Evolutionary conservation across 129 eudicot genomes (phyloP).

Genomic region (Arctium lappa): DNA sequence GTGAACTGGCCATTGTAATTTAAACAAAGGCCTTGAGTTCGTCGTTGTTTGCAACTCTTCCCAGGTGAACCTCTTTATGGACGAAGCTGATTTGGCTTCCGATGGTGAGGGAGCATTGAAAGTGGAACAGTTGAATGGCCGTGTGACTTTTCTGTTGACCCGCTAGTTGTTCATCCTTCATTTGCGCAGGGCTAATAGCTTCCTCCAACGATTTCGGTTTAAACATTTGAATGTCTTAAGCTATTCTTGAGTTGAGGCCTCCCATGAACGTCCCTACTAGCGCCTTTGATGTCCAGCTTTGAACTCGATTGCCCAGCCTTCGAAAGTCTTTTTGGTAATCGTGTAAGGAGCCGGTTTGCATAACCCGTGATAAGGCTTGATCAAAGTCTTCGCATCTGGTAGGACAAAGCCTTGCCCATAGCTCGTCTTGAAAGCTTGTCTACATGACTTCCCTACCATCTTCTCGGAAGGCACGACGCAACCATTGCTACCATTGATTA

Average conservation of each 20-base stretch:
- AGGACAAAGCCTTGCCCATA: neutral
- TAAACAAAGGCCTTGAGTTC: neutral
- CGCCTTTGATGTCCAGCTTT: neutral
- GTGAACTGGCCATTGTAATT: neutral
- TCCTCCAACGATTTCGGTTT: neutral
- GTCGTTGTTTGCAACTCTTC: neutral
- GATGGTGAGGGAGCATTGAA: neutral
- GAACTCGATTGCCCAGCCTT: neutral
- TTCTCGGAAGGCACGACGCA: neutral
- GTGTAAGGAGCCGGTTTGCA: neutral
- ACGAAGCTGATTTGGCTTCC: neutral
- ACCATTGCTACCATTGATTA: conserved; percentile 1
- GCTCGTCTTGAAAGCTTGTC: neutral
- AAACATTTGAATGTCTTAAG: neutral
- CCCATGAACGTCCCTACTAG: conserved; percentile 13
- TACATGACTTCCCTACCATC: neutral
- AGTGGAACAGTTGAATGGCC: no score
- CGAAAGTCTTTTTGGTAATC: neutral
- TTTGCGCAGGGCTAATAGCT: no score
- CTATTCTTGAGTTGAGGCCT: neutral
- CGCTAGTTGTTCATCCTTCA: no score
- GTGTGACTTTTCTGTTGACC: no score
- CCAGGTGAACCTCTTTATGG: neutral
- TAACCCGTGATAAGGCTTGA: neutral
- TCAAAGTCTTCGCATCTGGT: conserved; percentile 4